These are phyloP conservation scores for Berkeleyomyces basicola DNA, from an alignment of 2,329 filamentous ascomycete genomes.

Conservation along the genomic window DNA sequence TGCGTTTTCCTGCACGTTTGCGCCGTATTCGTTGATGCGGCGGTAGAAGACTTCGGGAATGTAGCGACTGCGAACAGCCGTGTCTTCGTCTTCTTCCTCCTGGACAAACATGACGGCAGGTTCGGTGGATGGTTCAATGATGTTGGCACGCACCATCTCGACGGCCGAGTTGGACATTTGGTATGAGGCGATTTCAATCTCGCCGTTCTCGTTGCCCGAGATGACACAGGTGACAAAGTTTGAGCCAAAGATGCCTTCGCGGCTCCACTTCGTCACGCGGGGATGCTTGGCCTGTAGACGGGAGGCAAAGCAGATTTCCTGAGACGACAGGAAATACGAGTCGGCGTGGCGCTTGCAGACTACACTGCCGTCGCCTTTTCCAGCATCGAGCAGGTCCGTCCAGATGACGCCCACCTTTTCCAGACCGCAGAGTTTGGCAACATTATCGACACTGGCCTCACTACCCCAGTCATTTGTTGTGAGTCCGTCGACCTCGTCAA, in stretches of 20 bases:
- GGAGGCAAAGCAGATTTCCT: constrained; percentile 80
- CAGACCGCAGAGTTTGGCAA: constrained; percentile 70
- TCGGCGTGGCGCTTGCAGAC: constrained; percentile 92
- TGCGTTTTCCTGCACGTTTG: constrained; percentile 90
- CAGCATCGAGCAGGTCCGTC: constrained; percentile 76
- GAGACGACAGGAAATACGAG: constrained; percentile 83
- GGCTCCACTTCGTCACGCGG: constrained; percentile 90
- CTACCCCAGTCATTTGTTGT: constrained; percentile 73
- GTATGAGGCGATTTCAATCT: constrained; percentile 80
- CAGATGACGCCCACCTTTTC: constrained; percentile 86
- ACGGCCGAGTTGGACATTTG: constrained; percentile 91
- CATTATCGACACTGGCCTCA: constrained; percentile 62
- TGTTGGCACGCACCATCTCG: constrained; percentile 91
- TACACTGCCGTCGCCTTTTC: constrained; percentile 66
- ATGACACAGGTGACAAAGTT: constrained; percentile 95
- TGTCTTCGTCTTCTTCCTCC: constrained; percentile 54
- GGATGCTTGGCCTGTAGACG: constrained; percentile 77
- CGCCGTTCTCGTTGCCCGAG: constrained; percentile 77
- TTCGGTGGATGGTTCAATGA: constrained; percentile 87
- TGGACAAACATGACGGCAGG: constrained; percentile 89
- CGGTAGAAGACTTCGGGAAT: constrained; percentile 97
- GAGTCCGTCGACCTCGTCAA: constrained; percentile 76
- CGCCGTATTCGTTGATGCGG: constrained; percentile 88
- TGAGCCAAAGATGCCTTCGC: constrained; percentile 82
- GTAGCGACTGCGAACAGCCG: constrained; percentile 50